Base-by-base conservation (phyloP, 805 yeast species). In the Monosporozyma servazzii region DNA sequence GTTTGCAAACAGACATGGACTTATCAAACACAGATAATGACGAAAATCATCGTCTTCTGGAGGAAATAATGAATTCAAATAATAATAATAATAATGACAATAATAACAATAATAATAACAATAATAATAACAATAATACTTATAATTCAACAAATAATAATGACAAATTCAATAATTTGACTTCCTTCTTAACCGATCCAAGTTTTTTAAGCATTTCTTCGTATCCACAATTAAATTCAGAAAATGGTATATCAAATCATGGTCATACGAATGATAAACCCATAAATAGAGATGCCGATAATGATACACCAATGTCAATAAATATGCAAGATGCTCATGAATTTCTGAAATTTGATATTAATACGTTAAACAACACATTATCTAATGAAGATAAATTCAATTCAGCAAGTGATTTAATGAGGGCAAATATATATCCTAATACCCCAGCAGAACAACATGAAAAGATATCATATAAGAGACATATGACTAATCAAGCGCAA, bases 361-460 rank as follows among this genome's bases (percentile, higher is more conserved):
- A 41, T 41, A 41, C 44, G 9, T 21, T 41, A 39, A 25, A 39
- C 8, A 18, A 39, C 13, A 39, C 43, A 7, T 20, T 39, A 41
- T 21, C 44, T 10, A 41, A 20, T 41, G 25, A 5, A 5, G 44
- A 41, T 41, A 41, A 41, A 21, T 27, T 27, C n/a, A 47, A 23
- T 41, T 33, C 17, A 33, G 18, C 37, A 13, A 15, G 17, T 15
- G 37, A 33, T 33, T 15, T 15, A 33, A 33, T 15, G 37, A 15
- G 17, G 4, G 37, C 18, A 2, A 13, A 43, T 33, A 42, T 42
- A 10, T 48, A 48, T 44, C 51, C 51, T 8, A 48, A 47, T 48
- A 56, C 58, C 3, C 65, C 65, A 3, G 64, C 65, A 7, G 54
- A 54, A 41, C 63, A 60, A 46, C 65, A 61, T 27, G 65, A 61